These are phyloP conservation scores for Casuarina glauca DNA, from an alignment of 306 rosid genomes.

Conservation along the genomic window DNA sequence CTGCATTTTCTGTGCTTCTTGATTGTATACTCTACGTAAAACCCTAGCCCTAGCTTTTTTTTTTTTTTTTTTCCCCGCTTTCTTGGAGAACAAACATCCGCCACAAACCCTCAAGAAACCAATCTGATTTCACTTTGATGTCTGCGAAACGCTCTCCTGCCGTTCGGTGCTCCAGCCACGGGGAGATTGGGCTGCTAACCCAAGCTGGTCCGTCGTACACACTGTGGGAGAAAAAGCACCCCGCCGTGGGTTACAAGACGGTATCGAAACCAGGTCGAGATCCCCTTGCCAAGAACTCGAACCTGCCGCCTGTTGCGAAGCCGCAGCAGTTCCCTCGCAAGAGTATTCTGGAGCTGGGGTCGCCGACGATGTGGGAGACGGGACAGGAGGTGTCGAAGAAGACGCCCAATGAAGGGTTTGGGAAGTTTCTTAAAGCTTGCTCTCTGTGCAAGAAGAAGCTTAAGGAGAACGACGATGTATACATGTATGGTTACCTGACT, in stretches of 20 bases:
- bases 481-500: constrained; percentile 27
- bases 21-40: too few relatives aligned
- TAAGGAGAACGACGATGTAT: background rate
- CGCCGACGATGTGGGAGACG: background rate
- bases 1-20: too few relatives aligned
- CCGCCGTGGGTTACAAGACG: background rate
- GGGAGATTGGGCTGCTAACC: constrained; percentile 1
- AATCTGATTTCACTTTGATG: background rate
- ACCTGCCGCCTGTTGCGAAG: background rate
- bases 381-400: background rate
- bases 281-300: background rate
- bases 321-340: background rate
- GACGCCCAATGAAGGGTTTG: background rate
- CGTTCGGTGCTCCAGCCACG: constrained; percentile 10
- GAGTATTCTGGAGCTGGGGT: constrained; percentile 1
- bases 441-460: constrained; percentile 30
- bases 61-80: too few relatives aligned
- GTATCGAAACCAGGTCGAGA: background rate
- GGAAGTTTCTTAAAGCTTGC: constrained; percentile 15
- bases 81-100: too few relatives aligned
- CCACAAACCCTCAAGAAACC: background rate
- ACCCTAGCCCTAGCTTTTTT: too few relatives aligned
- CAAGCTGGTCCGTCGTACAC: background rate
- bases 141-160: constrained; percentile 2
- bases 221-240: background rate